Evolutionary conservation across 2,329 filamentous ascomycete species (phyloP).

Genomic region (Calonectria naviculata): DNA sequence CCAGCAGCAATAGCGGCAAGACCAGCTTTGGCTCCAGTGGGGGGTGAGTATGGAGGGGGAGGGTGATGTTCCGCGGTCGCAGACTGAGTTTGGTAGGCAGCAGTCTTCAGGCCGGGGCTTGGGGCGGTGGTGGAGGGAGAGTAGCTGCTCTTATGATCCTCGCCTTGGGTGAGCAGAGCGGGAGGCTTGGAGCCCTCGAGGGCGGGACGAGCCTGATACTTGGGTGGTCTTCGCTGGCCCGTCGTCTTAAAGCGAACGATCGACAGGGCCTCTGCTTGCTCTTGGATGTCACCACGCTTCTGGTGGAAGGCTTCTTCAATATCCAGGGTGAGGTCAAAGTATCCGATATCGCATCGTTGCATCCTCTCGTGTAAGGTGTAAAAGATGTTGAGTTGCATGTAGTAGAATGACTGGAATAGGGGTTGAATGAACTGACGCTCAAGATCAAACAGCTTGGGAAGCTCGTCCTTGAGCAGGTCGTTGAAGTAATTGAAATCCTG

Average conservation of each 20-base stretch:
- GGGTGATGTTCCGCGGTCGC: slow-evolving; percentile 62
- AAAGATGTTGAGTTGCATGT: slow-evolving; percentile 99
- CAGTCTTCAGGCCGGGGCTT: slow-evolving; percentile 41
- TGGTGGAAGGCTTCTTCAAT: slow-evolving; percentile 91
- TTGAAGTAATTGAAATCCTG: slow-evolving; percentile 99
- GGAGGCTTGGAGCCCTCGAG: slow-evolving; percentile 60
- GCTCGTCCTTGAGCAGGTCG: slow-evolving; percentile 93
- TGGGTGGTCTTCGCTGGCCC: slow-evolving; percentile 72
- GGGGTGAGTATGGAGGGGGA: slow-evolving; percentile 78
- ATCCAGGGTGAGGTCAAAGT: slow-evolving; percentile 92
- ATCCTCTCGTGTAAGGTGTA: slow-evolving; percentile 98
- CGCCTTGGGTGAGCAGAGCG: slow-evolving; percentile 63
- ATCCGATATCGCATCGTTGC: slow-evolving; percentile 97
- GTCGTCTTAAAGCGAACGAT: slow-evolving; percentile 95
- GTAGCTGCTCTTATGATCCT: slow-evolving; percentile 42
- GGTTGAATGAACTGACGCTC: slow-evolving; percentile 97
- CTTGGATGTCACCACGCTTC: slow-evolving; percentile 90
- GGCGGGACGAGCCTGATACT: slow-evolving; percentile 67
- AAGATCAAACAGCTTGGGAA: slow-evolving; percentile 89
- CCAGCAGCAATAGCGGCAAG: slow-evolving; percentile 62
- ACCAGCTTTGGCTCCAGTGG: slow-evolving; percentile 50
- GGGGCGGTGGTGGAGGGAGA: slow-evolving; percentile 27
- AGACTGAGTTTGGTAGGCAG: slow-evolving; percentile 49
- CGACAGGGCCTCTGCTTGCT: slow-evolving; percentile 82
- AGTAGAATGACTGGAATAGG: slow-evolving; percentile 99